A percentile compares a stretch with the other conserved stretches of the same genome.
Conservation (phyloP, 768 basidiomycete species). For the Tricholoma terreum region DNA sequence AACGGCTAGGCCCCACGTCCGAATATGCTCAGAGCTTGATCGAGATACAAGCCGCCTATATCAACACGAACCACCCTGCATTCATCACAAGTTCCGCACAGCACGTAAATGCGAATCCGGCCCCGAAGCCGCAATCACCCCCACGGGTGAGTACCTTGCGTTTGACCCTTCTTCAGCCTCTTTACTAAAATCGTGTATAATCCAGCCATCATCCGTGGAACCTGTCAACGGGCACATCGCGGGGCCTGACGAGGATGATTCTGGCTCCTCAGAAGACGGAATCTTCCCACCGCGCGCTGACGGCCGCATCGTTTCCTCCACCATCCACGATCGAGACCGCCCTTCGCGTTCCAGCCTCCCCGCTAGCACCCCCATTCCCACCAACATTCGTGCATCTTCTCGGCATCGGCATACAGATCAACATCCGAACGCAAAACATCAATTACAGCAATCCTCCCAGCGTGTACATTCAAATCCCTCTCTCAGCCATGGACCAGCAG, state of each 20-base stretch:
- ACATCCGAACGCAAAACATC: not conserved
- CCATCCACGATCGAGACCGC: constrained; percentile 71
- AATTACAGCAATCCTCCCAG: not conserved
- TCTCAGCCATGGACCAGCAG: constrained; percentile 23
- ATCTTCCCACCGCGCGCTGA: constrained; percentile 44
- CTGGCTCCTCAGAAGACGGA: constrained; percentile 59
- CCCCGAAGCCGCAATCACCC: constrained; percentile 41
- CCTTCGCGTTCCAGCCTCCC: constrained; percentile 35
- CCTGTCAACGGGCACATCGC: constrained; percentile 50
- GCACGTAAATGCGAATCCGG: constrained; percentile 45
- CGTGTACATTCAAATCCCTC: constrained; percentile 33
- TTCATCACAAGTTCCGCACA: constrained; percentile 80
- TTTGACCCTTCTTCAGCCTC: not conserved
- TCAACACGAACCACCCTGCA: constrained; percentile 98
- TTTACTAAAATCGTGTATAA: not conserved
- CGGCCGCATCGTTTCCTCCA: constrained; percentile 72
- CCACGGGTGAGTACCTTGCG: constrained; percentile 47
- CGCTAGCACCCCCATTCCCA: constrained; percentile 28
- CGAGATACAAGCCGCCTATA: constrained; percentile 96
- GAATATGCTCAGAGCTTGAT: constrained; percentile 97
- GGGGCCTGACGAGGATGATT: constrained; percentile 55
- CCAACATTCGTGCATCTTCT: constrained; percentile 32
- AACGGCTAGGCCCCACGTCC: constrained; percentile 93
- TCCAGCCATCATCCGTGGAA: constrained; percentile 63
- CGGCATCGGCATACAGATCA: constrained; percentile 25